Percentiles rank a stretch among this genome's conserved stretches.
These are phyloP conservation scores for Cydonia oblonga DNA, from an alignment of 331 rosid genomes.

Conservation along the genomic window DNA sequence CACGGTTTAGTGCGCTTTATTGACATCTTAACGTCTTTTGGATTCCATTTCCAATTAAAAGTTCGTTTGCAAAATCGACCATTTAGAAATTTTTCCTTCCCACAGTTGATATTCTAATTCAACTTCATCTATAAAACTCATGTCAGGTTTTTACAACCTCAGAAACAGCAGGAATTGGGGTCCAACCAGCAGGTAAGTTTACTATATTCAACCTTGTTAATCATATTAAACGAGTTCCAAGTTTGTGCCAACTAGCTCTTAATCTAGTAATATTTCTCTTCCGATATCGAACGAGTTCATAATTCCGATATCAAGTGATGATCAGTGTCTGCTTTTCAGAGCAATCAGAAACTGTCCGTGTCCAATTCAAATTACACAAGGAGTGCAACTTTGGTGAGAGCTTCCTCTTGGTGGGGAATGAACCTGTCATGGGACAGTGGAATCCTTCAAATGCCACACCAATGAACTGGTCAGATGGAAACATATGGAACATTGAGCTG, in stretches of 20 bases:
- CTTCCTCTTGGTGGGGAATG: constrained; percentile 11
- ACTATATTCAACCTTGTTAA: not conserved
- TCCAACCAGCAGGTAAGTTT: not conserved
- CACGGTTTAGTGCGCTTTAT: not conserved
- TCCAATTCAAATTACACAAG: constrained; percentile 6
- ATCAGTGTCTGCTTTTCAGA: not conserved
- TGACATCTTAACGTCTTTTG: not conserved
- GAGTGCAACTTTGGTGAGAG: constrained; percentile 6
- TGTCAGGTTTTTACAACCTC: not conserved
- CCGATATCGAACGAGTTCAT: not conserved
- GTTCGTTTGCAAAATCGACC: not conserved
- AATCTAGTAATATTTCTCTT: not conserved
- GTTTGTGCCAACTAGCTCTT: not conserved
- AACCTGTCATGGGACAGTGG: constrained; percentile 6
- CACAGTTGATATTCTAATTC: not conserved
- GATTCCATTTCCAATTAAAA: not conserved
- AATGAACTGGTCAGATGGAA: constrained; percentile 11
- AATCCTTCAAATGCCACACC: constrained; percentile 1
- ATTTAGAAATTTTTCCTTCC: not conserved
- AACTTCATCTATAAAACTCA: not conserved
- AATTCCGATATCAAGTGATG: not conserved
- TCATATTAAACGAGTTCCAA: not conserved
- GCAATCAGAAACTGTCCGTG: not conserved
- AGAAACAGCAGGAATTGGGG: not conserved
- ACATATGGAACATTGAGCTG: constrained; percentile 1